Evolutionary conservation across 352 stramenopile genomes (phyloP), one percentile per base, ranked within the genome.

Genomic region (Phytophthora nicotianae): DNA sequence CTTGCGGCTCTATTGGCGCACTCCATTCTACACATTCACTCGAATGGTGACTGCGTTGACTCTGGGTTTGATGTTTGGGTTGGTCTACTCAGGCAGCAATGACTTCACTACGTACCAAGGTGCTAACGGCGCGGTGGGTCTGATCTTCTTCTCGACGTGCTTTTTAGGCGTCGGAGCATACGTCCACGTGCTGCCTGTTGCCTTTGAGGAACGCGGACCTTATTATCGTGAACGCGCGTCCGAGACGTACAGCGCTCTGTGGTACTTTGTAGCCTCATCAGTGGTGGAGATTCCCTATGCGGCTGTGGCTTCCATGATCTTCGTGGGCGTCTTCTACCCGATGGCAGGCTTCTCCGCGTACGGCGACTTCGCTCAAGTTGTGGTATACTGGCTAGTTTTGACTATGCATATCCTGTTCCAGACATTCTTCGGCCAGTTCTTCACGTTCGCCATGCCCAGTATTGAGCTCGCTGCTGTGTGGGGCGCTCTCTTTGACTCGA

Each of bases 171-270:
- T 95, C 23, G 78, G 81, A 13, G 77, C 74, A 26, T 86, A 94
- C 41, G 62, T 91, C 21, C 83, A 77, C 2, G 73, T 89, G 3
- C 48, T 97, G 6, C 79, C 86, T 6, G 60, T 96, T 4, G 83
- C 91, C 37, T 81, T 90, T 65, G 75, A 85, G 38, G 88, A 97
- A 53, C 79, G 93, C 24, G 89, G 91, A 4, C 81, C 91, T 48
- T 98, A 90, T 58, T 98, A 98, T 79, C 76, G 92, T 8, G 93
- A 98, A 65, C 89, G 95, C 8, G 80, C 88, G 20, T 85, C 88
- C 14, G 67, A 93, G 58, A 98, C 96, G 55, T 98, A 98, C 62
- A 83, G 83, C 48, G 65, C 83, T 27, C 42, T 83, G n/a, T 86
- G 89, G 62, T 94, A 97, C 61, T 85, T 83, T 47, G 62, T 92